Base-by-base conservation (phyloP, 2,329 filamentous ascomycete species). In the Fusarium circinatum region DNA sequence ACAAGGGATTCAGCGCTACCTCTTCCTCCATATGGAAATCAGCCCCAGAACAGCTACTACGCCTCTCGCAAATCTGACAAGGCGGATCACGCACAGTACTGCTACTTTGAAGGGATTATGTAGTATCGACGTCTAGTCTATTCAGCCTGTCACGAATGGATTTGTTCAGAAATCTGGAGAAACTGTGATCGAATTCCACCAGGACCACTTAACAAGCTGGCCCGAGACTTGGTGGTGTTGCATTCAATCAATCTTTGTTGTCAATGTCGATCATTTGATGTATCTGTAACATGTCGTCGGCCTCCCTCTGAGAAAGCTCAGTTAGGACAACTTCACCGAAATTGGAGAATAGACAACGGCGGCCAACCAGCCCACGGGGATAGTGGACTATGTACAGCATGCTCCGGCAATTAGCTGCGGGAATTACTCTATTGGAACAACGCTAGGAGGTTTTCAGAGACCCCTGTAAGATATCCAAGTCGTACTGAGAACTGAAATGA, bases 401-500 rank as follows among this genome's bases (percentile, higher is more conserved):
- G 70, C 13, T n/a, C 44, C 52, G 58, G 58, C 47, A 70, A 73
- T 65, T 57, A 73, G 24, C 45, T 41, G 38, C 55, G 67, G 71
- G 59, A 72, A 72, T 74, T 51, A 59, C 39, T 51, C 20, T 41
- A 14, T 38, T 28, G 20, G 26, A 28, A 24, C 32, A 38, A 54
- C 47, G 48, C 68, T 49, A 69, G 57, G 61, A 62, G 32, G 15
- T 52, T 56, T 51, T 62, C 51, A 47, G 36, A 28, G 42, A 51
- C 38, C 55, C 58, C 62, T 55, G 48, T 30, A 57, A 58, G 62
- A 72, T 73, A 60, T 71, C 68, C 68, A 70, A 58, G 45, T 73
- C 58, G 66, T 65, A 52, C 66, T 59, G 65, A 66, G 52, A 55
- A 62, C 70, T 73, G 42, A 75, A 73, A 75, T 70, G 64, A 76